phyloP scores from a whole-genome alignment of 2,329 filamentous ascomycete species.

The Geosmithia morbida region DNA sequence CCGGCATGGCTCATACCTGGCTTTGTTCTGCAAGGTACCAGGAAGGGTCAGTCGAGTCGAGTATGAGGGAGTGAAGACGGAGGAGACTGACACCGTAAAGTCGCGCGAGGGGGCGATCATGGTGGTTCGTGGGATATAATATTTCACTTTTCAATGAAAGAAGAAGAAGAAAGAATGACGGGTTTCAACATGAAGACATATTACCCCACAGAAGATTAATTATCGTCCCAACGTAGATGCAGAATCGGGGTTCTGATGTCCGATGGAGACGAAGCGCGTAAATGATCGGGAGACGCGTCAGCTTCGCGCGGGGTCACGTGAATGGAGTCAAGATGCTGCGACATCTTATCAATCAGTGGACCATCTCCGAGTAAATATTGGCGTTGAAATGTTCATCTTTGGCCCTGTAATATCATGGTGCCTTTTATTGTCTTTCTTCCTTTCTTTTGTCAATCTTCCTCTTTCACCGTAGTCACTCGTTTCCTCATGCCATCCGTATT shows the following conservation, averaged over 20 bases:
- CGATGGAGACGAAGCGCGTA: neutral
- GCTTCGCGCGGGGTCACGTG: neutral
- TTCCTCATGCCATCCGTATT: conserved; percentile 11
- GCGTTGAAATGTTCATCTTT: neutral
- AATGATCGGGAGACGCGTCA: neutral
- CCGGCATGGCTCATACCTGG: conserved; percentile 8
- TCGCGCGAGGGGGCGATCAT: conserved; percentile 13
- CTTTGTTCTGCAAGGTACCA: conserved; percentile 14
- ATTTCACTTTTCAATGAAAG: neutral
- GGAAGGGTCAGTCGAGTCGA: neutral
- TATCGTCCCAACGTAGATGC: neutral
- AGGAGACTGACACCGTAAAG: conserved; percentile 11
- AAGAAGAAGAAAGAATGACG: neutral
- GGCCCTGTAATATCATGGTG: no score
- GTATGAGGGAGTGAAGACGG: neutral
- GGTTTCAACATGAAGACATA: neutral
- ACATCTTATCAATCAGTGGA: no score
- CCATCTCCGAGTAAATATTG: neutral
- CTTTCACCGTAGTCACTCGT: conserved; percentile 7
- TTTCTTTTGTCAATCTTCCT: conserved; percentile 1
- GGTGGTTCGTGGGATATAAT: neutral
- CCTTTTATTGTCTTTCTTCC: neutral
- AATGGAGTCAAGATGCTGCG: neutral
- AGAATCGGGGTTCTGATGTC: neutral
- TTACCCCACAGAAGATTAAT: no score